Evolutionary conservation across 78 protist genomes (phyloP), one percentile per base, ranked within the genome.

Genomic region (Dictyostelium intermedium): DNA sequence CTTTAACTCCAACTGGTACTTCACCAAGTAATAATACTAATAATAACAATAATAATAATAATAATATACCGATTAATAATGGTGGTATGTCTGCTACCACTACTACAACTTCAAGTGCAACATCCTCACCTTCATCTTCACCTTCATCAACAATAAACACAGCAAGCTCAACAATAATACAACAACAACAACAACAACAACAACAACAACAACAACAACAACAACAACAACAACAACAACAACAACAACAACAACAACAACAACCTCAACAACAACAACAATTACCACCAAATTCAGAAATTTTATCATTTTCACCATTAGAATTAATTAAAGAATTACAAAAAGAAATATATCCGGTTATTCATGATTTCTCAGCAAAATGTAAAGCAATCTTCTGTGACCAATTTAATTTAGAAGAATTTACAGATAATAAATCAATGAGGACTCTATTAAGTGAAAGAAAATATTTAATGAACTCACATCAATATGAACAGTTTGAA

Each of bases 301-400:
- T 76, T 16, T 32, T 72, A 79, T 63, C 34, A 56, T 41, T 79
- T 43, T 89, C 94, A 47, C 94, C 94, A 34, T 25, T 78, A 34
- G n/a, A 39, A 6, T 11, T 92, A 20, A 84, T 92, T 20, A 74
- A 84, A 43, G 87, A 83, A 53, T 32, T 92, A 18, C 56, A 73
- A 39, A 82, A 78, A 5, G 84, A 70, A 34, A 92, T 92, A 6
- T 84, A 84, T 63, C 96, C 96, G 20, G 81, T 78, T 4, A 86
- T 92, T 27, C 43, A 61, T 14, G 85, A 53, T 3, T 92, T 86
- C 56, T 72, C 79, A 5, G 34, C 27, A 34, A 79, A 72, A 34
- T 37, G 83, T 47, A 41, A 78, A 5, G 63, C 76, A 30, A 85
- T 92, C 10, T 4, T 92, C 6, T 78, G 87, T 47, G 96, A 92